Evolutionary conservation across 163 green algal genomes (phyloP), one percentile per base, ranked within the genome.

Genomic region (Prototheca wickerhamii): DNA sequence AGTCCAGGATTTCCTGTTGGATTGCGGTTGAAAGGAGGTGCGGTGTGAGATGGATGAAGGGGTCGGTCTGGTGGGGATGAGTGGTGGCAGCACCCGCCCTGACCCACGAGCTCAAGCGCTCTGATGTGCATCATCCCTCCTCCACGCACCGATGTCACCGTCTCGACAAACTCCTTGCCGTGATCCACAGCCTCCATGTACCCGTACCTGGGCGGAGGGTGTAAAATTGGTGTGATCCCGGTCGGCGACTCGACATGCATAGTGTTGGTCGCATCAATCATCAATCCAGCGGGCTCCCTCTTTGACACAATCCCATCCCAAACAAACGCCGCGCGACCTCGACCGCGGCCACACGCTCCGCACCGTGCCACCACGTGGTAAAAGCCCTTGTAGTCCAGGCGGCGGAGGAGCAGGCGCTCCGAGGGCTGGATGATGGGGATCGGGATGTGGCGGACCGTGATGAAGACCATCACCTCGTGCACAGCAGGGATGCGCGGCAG

Each of bases 401-500:
- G 29, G 23, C 61, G 33, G 29, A 75, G 12, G 31, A 84, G 67
- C 46, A 84, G 57, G 12, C 77, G 67, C 63, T 82, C 73, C 12
- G 69, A 30, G 4, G 66, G 15, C 3, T 58, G 21, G 23, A 84
- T 67, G 12, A 51, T 43, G 18, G 76, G 76, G 17, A 76, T 32
- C 1, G 72, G 76, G 29, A 78, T 63, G 26, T 57, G 54, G 25
- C 76, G 60, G 43, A 73, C 67, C 12, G 76, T 84, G 20, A 84
- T 49, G 42, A 81, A 61, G 23, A 81, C 68, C 49, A 66, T 67
- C 28, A 79, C 64, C 29, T 75, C 56, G 26, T 67, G 63, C 18
- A 75, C n/a, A 31, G 62, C 69, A 21, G 69, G 62, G 33, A 71
- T 23, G 30, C 49, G 69, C n/a, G 35, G 34, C 29, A 75, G 35